Base-by-base conservation (phyloP, 805 yeast species). In the Wickerhamiella occidentalis region DNA sequence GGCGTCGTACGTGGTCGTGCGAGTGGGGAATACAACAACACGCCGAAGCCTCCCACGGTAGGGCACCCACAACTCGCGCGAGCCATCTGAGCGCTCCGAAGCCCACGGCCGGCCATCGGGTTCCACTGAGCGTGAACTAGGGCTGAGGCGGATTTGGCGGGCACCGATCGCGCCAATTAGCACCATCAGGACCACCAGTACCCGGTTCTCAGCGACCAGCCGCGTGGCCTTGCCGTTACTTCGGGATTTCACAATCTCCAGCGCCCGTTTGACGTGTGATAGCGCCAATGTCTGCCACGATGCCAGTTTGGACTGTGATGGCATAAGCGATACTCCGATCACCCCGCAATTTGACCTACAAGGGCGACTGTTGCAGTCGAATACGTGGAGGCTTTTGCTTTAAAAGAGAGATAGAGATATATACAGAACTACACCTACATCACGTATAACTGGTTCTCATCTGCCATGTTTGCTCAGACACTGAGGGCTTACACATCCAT, bases 61-160 rank as follows among this genome's bases (percentile, higher is more conserved):
- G 12, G 58, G 57, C 4, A 54, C 56, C 55, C 56, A 51, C 9
- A 54, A 40, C 30, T 48, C 51, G 6, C 53, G 40, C 11, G 40
- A 17, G 35, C 53, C 55, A 19, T 41, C 45, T 6, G 41, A 17
- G 5, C 9, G 12, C 5, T 11, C 37, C 1, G 41, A 12, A n/a
- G 50, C 45, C 36, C 25, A 19, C 17, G 52, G 51, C 17, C 51
- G 50, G 13, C 25, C 52, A 28, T 50, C 52, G 21, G 40, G 21
- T 12, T 21, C 35, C 8, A 25, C 48, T 5, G 45, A 12, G 19
- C 51, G 43, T n/a, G 42, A 42, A 11, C 6, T 28, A 11, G 50
- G 38, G 25, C 45, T 13, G 19, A 40, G 23, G 12, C 33, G 36
- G 13, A 47, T 18, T 21, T 47, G 41, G 21, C 50, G 50, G 25